Evolutionary conservation across 2,329 filamentous ascomycete genomes (phyloP).

Genomic region (Talaromyces albobiverticillius): DNA sequence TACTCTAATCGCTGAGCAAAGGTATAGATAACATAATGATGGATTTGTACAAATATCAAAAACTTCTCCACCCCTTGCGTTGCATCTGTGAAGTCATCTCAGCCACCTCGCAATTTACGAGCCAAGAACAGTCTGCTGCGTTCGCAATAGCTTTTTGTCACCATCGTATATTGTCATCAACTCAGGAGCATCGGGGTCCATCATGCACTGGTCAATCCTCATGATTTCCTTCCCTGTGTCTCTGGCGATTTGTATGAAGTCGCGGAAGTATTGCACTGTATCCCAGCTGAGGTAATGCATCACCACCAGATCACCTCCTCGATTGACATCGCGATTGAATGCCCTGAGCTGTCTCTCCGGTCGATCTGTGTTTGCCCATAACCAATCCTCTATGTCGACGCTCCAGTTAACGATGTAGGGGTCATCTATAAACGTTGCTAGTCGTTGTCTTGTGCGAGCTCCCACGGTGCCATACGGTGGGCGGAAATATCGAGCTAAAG

Average conservation of each 20-base stretch:
- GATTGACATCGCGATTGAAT: slow-evolving; percentile 61
- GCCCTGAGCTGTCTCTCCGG: slow-evolving; percentile 66
- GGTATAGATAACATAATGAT: neutral
- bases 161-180: neutral
- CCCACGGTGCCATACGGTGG: slow-evolving; percentile 68
- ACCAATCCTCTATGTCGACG: slow-evolving; percentile 69
- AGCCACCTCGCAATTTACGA: neutral
- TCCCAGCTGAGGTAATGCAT: slow-evolving; percentile 67
- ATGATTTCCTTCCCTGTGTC: slow-evolving; percentile 62
- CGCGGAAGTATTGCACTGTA: slow-evolving; percentile 61
- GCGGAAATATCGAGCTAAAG: slow-evolving; percentile 58
- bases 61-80: neutral
- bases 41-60: neutral
- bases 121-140: neutral
- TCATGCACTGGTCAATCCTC: slow-evolving; percentile 65
- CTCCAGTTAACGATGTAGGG: slow-evolving; percentile 66
- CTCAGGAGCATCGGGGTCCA: slow-evolving; percentile 56
- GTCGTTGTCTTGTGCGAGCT: slow-evolving; percentile 62
- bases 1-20: neutral
- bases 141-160: neutral
- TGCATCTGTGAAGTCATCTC: neutral
- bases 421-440: slow-evolving; percentile 52
- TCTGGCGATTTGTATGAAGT: slow-evolving; percentile 66
- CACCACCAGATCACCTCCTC: slow-evolving; percentile 63
- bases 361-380: slow-evolving; percentile 61